Evolutionary conservation across 164 flowering plant genomes (phyloP).

Genomic region (Nelumbo lutea): DNA sequence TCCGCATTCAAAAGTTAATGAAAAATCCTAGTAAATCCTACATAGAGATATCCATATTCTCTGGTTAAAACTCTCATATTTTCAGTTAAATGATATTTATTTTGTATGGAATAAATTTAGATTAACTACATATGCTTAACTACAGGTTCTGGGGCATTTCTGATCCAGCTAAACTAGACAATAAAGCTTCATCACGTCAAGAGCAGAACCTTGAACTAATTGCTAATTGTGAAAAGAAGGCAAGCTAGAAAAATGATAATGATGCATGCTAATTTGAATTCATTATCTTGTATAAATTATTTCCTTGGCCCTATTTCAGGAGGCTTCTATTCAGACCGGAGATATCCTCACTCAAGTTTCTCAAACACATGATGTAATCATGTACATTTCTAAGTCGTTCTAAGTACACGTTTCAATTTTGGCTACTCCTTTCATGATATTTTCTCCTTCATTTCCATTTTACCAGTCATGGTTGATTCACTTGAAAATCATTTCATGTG

Average conservation of each 20-base stretch:
- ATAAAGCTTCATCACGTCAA: slow-evolving; percentile 29
- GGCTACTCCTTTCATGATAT: background rate
- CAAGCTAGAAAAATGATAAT: slow-evolving; percentile 21
- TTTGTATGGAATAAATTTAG: background rate
- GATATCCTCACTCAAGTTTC: slow-evolving; percentile 68
- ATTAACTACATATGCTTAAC: background rate
- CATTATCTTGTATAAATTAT: slow-evolving; percentile 7
- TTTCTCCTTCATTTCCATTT: background rate
- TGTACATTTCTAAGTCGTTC: slow-evolving; percentile 34
- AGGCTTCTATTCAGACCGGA: slow-evolving; percentile 35
- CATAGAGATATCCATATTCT: background rate
- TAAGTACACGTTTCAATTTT: slow-evolving; percentile 1
- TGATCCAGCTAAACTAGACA: slow-evolving; percentile 32
- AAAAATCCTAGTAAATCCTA: background rate
- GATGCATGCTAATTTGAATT: slow-evolving; percentile 3
- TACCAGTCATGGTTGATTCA: background rate
- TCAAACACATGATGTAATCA: slow-evolving; percentile 64
- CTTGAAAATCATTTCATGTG: background rate
- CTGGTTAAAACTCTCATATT: background rate
- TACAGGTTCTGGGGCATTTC: slow-evolving; percentile 55
- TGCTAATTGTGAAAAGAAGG: slow-evolving; percentile 63
- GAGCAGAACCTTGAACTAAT: slow-evolving; percentile 27
- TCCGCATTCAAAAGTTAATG: background rate
- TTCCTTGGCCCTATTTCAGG: slow-evolving; percentile 32
- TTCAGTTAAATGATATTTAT: background rate